Evolutionary conservation across 768 basidiomycete genomes (phyloP), one percentile per base, ranked within the genome.

Genomic region (Cystofilobasidium capitatum): DNA sequence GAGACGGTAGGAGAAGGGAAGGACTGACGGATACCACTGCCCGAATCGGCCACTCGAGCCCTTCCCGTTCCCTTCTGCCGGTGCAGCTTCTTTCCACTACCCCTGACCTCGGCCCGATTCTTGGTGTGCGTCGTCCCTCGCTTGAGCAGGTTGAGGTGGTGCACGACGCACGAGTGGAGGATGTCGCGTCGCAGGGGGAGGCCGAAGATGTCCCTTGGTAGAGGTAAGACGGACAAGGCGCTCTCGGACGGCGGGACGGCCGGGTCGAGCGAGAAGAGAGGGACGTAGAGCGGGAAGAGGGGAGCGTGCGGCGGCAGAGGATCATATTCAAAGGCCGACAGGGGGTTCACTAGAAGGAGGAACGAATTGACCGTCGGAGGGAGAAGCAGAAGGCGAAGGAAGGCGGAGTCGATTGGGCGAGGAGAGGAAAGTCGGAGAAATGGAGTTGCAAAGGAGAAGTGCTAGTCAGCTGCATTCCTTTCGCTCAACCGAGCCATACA

Each of bases 171-270:
- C 54, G 91, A 83, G 76, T 98, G 93, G 3, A 98, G 83, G 70
- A 99, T 88, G 76, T 97, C 93, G 26, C 85, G 84, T 59, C 94
- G 88, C 51, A 92, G 84, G 45, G 92, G 90, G 72, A 90, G 86
- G 69, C 83, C 81, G 79, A 98, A 99, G 36, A 98, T 86, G 9
- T 75, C 74, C 7, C 80, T 73, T 24, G 80, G 78, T 3, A 82
- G 77, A 0, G 79, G 73, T 33, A 81, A 72, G 49, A 76, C 64
- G 26, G 71, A 37, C 62, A 58, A 60, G 17, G 64, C n/a, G 16
- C 68, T 36, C 37, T 61, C 64, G 16, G 37, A 44, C 39, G 24
- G 49, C 36, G 59, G 47, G 20, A 64, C 57, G 58, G 47, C 36
- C 24, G 71, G 67, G 69, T 69, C 64, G 71, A 74, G 61, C 44